Base-by-base conservation (phyloP, 1,284 basidiomycete genomes). In the Malassezia equina region DNA sequence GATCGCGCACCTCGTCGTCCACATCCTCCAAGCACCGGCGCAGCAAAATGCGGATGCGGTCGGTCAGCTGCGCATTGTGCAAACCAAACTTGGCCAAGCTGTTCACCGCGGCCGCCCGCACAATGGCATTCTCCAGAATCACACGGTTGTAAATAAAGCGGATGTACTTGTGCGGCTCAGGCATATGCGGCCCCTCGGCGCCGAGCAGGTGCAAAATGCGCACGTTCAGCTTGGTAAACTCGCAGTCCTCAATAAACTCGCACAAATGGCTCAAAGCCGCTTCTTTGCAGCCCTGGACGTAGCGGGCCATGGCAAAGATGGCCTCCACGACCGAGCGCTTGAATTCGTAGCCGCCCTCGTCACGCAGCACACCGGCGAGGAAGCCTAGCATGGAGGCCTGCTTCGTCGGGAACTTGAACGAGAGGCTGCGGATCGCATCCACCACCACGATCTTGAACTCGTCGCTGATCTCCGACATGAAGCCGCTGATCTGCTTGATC, bases 401-500 rank as follows among this genome's bases (percentile, higher is more conserved):
- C 79, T 99, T 98, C 44, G 85, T 79, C 0, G 94, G 94, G 81
- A 99, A 98, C 78, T 99, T 98, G 78, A 99, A 84, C 78, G 91
- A 96, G 41, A 99, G 83, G 15, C 91, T 90, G 52, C 94, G 88
- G 73, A 98, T 94, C 47, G 94, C 94, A 62, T 96, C 90, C 61
- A 99, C 93, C 51, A 99, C 94, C 77, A 98, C 94, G 72, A 98
- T 90, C 80, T 98, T 98, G 83, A 99, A 99, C 78, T 98, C 94
- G 77, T 99, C 94, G 64, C 88, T 93, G 77, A 99, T 98, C 77
- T 99, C 94, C 62, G 86, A 83, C 91, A 99, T 96, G 80, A 99
- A 99, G 45, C 89, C 86, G 49, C 89, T 88, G 72, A 98, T 99
- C 78, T 98, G 93, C 77, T 98, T 98, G 85, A 99, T 98, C 63